Base-by-base conservation (phyloP, 1,284 basidiomycete genomes). In the Hypsizygus ulmarius region DNA sequence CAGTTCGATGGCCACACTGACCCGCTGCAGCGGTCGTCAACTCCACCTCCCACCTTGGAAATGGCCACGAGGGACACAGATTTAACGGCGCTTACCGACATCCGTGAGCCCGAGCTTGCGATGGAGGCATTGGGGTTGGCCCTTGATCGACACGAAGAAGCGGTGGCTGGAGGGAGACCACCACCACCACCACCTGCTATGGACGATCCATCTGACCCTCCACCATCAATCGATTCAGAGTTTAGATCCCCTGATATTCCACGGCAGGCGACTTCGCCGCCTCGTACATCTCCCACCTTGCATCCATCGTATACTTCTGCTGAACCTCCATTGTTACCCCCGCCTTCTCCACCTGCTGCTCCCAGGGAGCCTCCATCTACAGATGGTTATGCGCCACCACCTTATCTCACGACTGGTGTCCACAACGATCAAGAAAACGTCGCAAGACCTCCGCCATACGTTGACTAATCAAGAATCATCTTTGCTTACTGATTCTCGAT, bases 141-240 rank as follows among this genome's bases (percentile, higher is more conserved):
- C 14, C 65, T 82, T 33, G 81, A 81, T 51, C 77, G 73, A 49
- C 70, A 72, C 35, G 73, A 75, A 46, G 71, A 72, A 47, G 61
- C 59, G 32, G 53, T 62, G 21, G 60, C 56, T 53, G 62, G 59
- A 25, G 76, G 75, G 48, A 70, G 70, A 19, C 85, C 82, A 0
- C 88, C 87, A 0, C 87, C 85, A 0, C 87, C 87, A 1, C 86
- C 87, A 0, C 87, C 85, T 32, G 77, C 83, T n/a, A 77, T 90
- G 71, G 88, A 91, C 59, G 90, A 93, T 65, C 90, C 90, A 16
- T 84, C 84, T 1, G 86, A 90, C 63, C 85, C 86, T 21, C 90
- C 90, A 2, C 89, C 87, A 11, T 84, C 82, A 3, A 90, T 92
- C 61, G 84, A 90, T 64, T 84, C 85, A 8, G 85, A 83, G 42